phyloP scores from a whole-genome alignment of 2,329 filamentous ascomycete species.

The Pestalotiopsis sp. region DNA sequence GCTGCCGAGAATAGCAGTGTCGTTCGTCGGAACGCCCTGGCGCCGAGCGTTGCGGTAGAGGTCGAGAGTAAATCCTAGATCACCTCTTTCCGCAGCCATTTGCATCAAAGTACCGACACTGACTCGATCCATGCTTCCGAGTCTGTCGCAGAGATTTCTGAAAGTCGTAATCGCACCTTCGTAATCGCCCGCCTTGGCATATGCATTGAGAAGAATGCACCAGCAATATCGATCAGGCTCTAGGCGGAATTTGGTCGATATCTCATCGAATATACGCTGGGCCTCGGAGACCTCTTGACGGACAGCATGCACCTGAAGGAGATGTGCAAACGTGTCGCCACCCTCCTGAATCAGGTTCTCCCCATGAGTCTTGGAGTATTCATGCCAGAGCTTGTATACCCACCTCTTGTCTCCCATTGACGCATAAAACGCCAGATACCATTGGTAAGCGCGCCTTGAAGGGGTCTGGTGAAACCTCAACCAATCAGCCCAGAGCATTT shows the following conservation, averaged over 20 bases:
- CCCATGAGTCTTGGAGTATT: slow-evolving; percentile 37
- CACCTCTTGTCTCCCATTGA: slow-evolving; percentile 44
- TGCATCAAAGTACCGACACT: slow-evolving; percentile 76
- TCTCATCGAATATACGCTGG: slow-evolving; percentile 60
- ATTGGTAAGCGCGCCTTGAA: slow-evolving; percentile 46
- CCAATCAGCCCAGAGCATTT: slow-evolving; percentile 52
- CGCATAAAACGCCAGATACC: slow-evolving; percentile 50
- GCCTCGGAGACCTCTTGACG: slow-evolving; percentile 64
- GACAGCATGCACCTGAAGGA: slow-evolving; percentile 72
- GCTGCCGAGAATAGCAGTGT: slow-evolving; percentile 57
- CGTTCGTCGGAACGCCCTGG: slow-evolving; percentile 48
- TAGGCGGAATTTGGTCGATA: slow-evolving; percentile 55
- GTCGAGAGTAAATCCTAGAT: slow-evolving; percentile 67
- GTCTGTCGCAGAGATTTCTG: slow-evolving; percentile 50
- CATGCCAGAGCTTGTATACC: slow-evolving; percentile 45
- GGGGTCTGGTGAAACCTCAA: slow-evolving; percentile 38
- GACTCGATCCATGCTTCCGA: slow-evolving; percentile 55
- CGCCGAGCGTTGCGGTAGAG: slow-evolving; percentile 64
- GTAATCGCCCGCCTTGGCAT: slow-evolving; percentile 66
- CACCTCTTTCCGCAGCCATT: slow-evolving; percentile 69
- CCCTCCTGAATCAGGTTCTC: slow-evolving; percentile 31
- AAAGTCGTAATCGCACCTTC: slow-evolving; percentile 66
- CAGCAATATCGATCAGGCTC: slow-evolving; percentile 62
- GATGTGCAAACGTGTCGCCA: slow-evolving; percentile 48
- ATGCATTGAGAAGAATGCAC: slow-evolving; percentile 76